Evolutionary conservation across 306 rosid species (phyloP), one percentile per base, ranked within the genome.

Genomic region (Cicer bijugum): DNA sequence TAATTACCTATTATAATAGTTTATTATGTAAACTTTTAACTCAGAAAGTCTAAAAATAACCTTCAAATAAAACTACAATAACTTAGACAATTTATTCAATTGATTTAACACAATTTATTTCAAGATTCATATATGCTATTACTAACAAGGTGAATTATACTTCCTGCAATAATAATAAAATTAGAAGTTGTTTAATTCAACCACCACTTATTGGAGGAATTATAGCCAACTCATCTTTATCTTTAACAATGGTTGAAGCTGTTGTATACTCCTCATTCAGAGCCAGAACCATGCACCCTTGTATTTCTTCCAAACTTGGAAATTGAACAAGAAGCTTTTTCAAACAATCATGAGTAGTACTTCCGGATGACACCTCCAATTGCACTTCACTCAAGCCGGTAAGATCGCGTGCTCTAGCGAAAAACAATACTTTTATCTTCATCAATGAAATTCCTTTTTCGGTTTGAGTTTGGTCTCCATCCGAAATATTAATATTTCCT

Each of bases 191-290:
- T 50, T 82, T 61, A 86, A 55, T 66, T 82, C 64, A 88, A 52
- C 97, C 97, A 65, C 97, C 97, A 82, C 96, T 88, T 23, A 89
- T 89, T 23, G 97, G 96, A 78, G 97, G 97, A 61, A 92, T 92
- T 16, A 92, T 81, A 74, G 97, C 96, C 75, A 90, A 80, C 77
- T 92, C 96, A 67, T 92, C 97, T 56, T 45, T 84, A 69, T 90
- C 89, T 82, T 85, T 82, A 73, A 90, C 92, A 75, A 83, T 42
- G 3, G 88, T 63, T 0, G 90, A 83, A 38, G 83, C 96, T 9
- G 70, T 60, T 69, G 94, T 69, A 60, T 91, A 93, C 80, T 88
- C 92, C 84, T 91, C 97, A 6, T 93, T 93, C 76, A 93, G 78
- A 67, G 98, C 96, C 71, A 93, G 82, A 67, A 87, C 96, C 66